These are phyloP conservation scores for Halophytophthora polymorphica DNA, from an alignment of 352 stramenopile genomes.

Conservation along the genomic window DNA sequence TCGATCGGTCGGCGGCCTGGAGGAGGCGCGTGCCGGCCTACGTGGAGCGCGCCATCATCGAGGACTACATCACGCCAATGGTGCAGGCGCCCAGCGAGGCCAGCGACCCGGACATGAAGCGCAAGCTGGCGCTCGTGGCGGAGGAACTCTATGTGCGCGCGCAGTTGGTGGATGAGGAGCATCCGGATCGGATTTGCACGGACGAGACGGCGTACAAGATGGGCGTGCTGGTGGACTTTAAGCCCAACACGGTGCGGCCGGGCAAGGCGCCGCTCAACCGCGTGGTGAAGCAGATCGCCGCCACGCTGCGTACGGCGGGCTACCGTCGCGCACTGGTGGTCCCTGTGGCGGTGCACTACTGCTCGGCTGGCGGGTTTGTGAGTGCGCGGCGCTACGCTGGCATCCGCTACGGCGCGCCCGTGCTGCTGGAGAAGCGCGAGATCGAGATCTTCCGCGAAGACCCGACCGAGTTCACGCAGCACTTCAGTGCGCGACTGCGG, in stretches of 20 bases:
- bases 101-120: constrained; percentile 9
- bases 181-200: constrained; percentile 27
- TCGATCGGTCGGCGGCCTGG: constrained; percentile 58
- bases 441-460: constrained; percentile 57
- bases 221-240: constrained; percentile 55
- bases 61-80: constrained; percentile 61
- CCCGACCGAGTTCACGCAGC: constrained; percentile 61
- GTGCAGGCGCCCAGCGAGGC: constrained; percentile 18
- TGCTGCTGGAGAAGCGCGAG: constrained; percentile 58
- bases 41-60: constrained; percentile 49
- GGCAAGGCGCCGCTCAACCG: constrained; percentile 51
- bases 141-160: constrained; percentile 38
- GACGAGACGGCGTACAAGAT: constrained; percentile 63
- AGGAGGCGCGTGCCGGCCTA: constrained; percentile 38
- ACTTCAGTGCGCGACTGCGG: constrained; percentile 50
- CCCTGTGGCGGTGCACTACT: constrained; percentile 65
- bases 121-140: constrained; percentile 28
- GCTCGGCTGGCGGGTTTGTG: constrained; percentile 41
- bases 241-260: constrained; percentile 15
- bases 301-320: constrained; percentile 33
- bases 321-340: constrained; percentile 53
- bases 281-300: constrained; percentile 50
- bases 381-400: constrained; percentile 47
- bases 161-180: constrained; percentile 38
- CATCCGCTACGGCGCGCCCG: constrained; percentile 59